Evolutionary conservation across 2,329 filamentous ascomycete genomes (phyloP), one percentile per base, ranked within the genome.

Genomic region (Phialophora verrucosa): DNA sequence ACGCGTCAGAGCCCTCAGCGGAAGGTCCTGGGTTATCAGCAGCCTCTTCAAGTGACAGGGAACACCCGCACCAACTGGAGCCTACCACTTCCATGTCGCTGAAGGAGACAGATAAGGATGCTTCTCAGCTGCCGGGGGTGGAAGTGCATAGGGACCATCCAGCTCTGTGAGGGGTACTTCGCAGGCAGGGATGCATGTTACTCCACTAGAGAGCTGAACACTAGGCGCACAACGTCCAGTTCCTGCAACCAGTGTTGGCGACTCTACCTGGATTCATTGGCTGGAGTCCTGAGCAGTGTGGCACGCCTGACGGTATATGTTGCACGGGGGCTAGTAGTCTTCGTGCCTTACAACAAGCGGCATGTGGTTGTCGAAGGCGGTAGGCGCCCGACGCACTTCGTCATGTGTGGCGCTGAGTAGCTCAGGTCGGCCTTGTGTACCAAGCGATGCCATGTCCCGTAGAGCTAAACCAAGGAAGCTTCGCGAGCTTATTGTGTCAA

Each of bases 261-360:
- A 14, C 20, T 20, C 25, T 50, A 23, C 17, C 25, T 50, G 20
- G 17, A 11, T 50, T 50, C n/a, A 59, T 50, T 59, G 57, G 57
- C n/a, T 59, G 27, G 20, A 35, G 5, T 49, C 5, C 42, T 17
- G 17, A 25, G 27, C 29, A 14, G 38, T 32, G 38, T 44, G 27
- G 57, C 10, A 27, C 57, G 57, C 38, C 42, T 59, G 57, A 59
- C 27, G n/a, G 17, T 4, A 6, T 42, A 50, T 31, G 25, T n/a
- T 32, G 27, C 53, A 14, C 38, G 7, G 14, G 7, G 38, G 12
- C 38, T 7, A 17, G 10, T 17, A 17, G 38, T 42, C 38, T 42
- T 3, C 38, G 38, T n/a, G 14, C 14, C 17, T 42, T 42, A 17
- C 2, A 42, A 17, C 14, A 14, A 6, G 14, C 17, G 17, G 17